phyloP scores from a whole-genome alignment of 805 yeast genomes.

The Pichia ethanolica region DNA sequence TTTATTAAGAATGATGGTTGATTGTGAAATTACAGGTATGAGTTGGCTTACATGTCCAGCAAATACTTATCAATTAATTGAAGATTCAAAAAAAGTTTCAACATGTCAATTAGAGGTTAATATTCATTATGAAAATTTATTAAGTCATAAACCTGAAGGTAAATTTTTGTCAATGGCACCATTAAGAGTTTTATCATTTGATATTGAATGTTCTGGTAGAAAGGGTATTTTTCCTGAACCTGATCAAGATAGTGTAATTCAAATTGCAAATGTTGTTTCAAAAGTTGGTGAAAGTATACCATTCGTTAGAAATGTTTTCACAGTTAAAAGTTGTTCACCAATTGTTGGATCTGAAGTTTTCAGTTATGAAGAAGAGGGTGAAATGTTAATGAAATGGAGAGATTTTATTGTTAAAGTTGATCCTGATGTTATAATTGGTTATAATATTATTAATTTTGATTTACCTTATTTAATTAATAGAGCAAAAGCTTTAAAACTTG shows the following conservation, averaged over 20 bases:
- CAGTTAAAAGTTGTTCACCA: slow-evolving; percentile 84
- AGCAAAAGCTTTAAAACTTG: slow-evolving; percentile 62
- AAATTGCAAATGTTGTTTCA: slow-evolving; percentile 92
- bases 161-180: slow-evolving; percentile 94
- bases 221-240: slow-evolving; percentile 96
- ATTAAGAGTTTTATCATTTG: slow-evolving; percentile 84
- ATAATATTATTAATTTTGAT: slow-evolving; percentile 91
- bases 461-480: slow-evolving; percentile 87
- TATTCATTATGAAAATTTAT: slow-evolving; percentile 58
- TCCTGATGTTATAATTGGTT: slow-evolving; percentile 96
- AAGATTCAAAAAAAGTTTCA: slow-evolving; percentile 39
- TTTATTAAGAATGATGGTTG: slow-evolving; percentile 81
- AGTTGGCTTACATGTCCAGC: slow-evolving; percentile 90
- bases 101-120: slow-evolving; percentile 81
- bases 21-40: slow-evolving; percentile 91
- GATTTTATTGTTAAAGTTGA: slow-evolving; percentile 79
- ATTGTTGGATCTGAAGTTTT: slow-evolving; percentile 90
- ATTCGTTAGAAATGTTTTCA: slow-evolving; percentile 89
- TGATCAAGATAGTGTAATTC: slow-evolving; percentile 87
- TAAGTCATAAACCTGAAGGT: slow-evolving; percentile 85
- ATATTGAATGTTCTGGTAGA: slow-evolving; percentile 98
- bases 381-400: slow-evolving; percentile 80
- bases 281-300: slow-evolving; percentile 79
- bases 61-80: slow-evolving; percentile 51
- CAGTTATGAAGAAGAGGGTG: slow-evolving; percentile 66